These are phyloP conservation scores for Climacium dendroides DNA, from an alignment of 225 moss, liverwort and hornwort species.

Conservation along the genomic window DNA sequence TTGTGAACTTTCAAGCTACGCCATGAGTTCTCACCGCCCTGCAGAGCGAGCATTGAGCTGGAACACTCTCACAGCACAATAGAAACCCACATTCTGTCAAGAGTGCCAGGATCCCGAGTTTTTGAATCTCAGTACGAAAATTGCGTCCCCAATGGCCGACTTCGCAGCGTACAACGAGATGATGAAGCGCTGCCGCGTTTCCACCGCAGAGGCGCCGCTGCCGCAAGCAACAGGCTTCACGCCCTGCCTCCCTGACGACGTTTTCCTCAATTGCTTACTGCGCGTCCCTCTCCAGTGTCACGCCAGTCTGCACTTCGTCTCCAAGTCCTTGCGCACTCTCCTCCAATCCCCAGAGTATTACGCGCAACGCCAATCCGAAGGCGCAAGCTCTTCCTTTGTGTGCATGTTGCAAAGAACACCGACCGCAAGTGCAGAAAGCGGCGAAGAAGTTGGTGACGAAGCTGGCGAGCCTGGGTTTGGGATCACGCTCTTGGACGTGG, in stretches of 20 bases:
- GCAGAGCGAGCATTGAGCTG: not conserved
- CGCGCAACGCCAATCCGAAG: constrained; percentile 41
- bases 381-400: constrained; percentile 32
- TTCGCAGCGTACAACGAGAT: not conserved
- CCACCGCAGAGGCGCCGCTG: not conserved
- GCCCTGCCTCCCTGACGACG: constrained; percentile 60
- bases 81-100: not conserved
- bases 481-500: constrained; percentile 38
- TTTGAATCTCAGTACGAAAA: not conserved
- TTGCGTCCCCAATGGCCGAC: not conserved
- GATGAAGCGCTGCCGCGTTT: not conserved
- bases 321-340: constrained; percentile 29
- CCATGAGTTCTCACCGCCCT: not conserved
- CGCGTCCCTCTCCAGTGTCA: constrained; percentile 52
- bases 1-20: not conserved
- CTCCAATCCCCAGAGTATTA: constrained; percentile 40
- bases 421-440: not conserved
- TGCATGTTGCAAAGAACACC: constrained; percentile 55
- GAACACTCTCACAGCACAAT: too few relatives aligned
- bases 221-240: not conserved
- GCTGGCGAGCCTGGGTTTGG: constrained; percentile 17
- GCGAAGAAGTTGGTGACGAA: not conserved
- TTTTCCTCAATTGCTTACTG: constrained; percentile 58
- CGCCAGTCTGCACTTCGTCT: constrained; percentile 48
- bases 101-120: not conserved